Base-by-base conservation (phyloP, 495 filamentous ascomycete species). In the Bryoglossum gracile region DNA sequence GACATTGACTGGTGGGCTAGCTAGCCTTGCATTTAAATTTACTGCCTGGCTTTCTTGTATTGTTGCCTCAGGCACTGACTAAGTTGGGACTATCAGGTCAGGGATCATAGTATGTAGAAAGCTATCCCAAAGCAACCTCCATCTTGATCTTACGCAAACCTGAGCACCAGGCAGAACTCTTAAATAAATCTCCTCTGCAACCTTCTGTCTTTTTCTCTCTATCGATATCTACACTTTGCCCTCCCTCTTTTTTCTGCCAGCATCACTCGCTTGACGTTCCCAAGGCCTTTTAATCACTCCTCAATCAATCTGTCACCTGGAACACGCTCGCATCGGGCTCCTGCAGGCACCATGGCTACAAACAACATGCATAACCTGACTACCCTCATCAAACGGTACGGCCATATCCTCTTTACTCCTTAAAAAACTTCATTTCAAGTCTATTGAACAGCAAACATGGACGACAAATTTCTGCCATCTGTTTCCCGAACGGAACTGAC, bases 371-470 rank as follows among this genome's bases (percentile, higher is more conserved):
- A 97, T 73, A 96, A 96, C 64, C 70, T 98, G 51, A 92, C 88
- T 35, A 97, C 92, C 45, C 77, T 98, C 57, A 95, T 98, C 75
- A 98, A 98, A 78, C 81, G 92, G 92, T 97, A 77, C 58, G 78
- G 48, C 14, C 39, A 43, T 28, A 19, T 35, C 16, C 42, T 40
- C 35, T 30, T 21, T 48, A 43, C 44, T 43, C 38, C 42, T 51
- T 37, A 34, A 21, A 48, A 33, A 13, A 6, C 26, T 6, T 30
- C 13, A 30, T 30, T 6, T 30, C 5, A 5, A 30, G 13, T 30
- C 48, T 39, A 26, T 32, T 19, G 33, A 46, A 18, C 40, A 46
- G 37, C 41, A 43, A 51, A 47, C 32, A 52, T 54, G 50, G 46
- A 53, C 17, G 57, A 56, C 46, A 58, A 50, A 39, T 38, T 57